Evolutionary conservation across 805 yeast genomes (phyloP).

Genomic region (Candida andamanensis): DNA sequence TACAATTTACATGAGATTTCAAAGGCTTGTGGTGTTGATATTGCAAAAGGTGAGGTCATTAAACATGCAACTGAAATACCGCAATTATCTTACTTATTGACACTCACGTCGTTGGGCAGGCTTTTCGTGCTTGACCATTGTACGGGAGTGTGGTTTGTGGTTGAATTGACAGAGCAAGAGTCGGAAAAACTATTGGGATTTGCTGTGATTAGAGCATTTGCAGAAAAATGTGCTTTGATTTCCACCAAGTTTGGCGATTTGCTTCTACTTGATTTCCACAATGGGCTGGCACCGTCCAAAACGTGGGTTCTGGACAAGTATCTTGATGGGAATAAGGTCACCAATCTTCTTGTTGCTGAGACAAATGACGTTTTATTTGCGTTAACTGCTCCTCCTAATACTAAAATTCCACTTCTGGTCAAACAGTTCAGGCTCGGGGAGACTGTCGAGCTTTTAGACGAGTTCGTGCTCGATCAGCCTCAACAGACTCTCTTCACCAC

Average conservation of each 20-base stretch:
- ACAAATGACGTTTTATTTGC: slow-evolving; percentile 19
- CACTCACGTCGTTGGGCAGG: slow-evolving; percentile 58
- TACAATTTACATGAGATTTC: slow-evolving; percentile 33
- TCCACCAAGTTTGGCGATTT: slow-evolving; percentile 37
- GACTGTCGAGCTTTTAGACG: slow-evolving; percentile 18
- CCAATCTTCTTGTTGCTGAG: slow-evolving; percentile 40
- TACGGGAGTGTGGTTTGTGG: slow-evolving; percentile 18
- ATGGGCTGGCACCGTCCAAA: slow-evolving; percentile 16
- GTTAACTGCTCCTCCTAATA: slow-evolving; percentile 65
- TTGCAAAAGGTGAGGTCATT: slow-evolving; percentile 49
- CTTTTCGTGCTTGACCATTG: slow-evolving; percentile 30
- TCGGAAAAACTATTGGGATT: slow-evolving; percentile 28
- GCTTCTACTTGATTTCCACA: slow-evolving; percentile 26
- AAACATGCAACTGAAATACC: slow-evolving; percentile 53
- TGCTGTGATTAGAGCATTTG: slow-evolving; percentile 40
- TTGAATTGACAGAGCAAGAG: slow-evolving; percentile 12
- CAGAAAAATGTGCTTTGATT: slow-evolving; percentile 23
- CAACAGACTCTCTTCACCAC: slow-evolving; percentile 48
- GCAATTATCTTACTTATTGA: slow-evolving; percentile 36
- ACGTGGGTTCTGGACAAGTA: slow-evolving; percentile 17
- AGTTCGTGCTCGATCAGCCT: slow-evolving; percentile 31
- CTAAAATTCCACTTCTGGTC: slow-evolving; percentile 47
- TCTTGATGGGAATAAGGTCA: slow-evolving; percentile 38
- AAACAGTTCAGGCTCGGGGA: slow-evolving; percentile 25
- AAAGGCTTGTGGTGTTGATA: slow-evolving; percentile 14